These are phyloP conservation scores for Boeremia lycopersici DNA, from an alignment of 2,329 filamentous ascomycete genomes.

Conservation along the genomic window DNA sequence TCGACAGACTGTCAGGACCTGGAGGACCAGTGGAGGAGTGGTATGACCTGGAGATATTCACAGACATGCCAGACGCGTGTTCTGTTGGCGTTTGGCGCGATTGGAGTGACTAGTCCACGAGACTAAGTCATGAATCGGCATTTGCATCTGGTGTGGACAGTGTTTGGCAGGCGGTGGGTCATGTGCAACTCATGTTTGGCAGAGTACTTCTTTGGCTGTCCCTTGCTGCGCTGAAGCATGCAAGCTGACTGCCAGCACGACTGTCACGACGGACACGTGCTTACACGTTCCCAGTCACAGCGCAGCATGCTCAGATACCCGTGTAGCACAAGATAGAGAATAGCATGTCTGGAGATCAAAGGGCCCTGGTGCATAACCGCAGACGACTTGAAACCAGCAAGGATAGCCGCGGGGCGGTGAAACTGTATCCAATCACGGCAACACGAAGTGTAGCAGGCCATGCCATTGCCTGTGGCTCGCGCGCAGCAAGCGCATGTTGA, in stretches of 20 bases:
- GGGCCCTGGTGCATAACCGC: slow-evolving; percentile 12
- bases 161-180: slow-evolving; percentile 12
- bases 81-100: slow-evolving; percentile 54
- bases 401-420: slow-evolving; percentile 27
- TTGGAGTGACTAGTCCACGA: slow-evolving; percentile 45
- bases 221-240: background rate
- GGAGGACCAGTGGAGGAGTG: slow-evolving; percentile 54
- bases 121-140: slow-evolving; percentile 19
- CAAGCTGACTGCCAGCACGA: slow-evolving; percentile 1
- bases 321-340: slow-evolving; percentile 14
- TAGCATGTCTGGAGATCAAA: background rate
- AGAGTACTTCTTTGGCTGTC: slow-evolving; percentile 1
- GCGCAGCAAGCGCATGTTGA: slow-evolving; percentile 29
- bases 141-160: slow-evolving; percentile 13
- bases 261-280: slow-evolving; percentile 2
- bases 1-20: slow-evolving; percentile 76
- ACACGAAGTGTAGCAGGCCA: slow-evolving; percentile 33
- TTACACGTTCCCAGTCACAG: background rate
- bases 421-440: slow-evolving; percentile 33
- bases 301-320: background rate
- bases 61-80: slow-evolving; percentile 53
- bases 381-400: slow-evolving; percentile 18
- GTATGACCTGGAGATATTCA: slow-evolving; percentile 58
- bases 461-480: slow-evolving; percentile 29
- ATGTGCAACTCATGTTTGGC: slow-evolving; percentile 6